Evolutionary conservation across 2,329 filamentous ascomycete species (phyloP).

Genomic region (Diaporthe sp.): DNA sequence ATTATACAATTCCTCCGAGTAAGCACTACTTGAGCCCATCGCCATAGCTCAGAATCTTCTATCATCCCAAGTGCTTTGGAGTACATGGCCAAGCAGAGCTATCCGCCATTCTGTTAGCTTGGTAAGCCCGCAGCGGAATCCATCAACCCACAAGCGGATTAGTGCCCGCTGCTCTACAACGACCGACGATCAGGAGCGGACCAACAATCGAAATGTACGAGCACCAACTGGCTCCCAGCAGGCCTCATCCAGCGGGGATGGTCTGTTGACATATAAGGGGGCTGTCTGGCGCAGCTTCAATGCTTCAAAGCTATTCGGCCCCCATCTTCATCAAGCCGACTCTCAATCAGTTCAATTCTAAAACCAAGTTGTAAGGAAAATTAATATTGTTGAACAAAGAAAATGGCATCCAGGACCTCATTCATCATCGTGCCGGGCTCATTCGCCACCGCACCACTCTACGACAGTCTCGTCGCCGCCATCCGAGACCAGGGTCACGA

Average conservation of each 20-base stretch:
- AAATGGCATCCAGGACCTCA: constrained; percentile 4
- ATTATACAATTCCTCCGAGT: neutral
- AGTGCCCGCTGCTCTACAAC: neutral
- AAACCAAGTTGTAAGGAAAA: neutral
- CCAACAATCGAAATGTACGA: neutral
- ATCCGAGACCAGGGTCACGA: constrained; percentile 33
- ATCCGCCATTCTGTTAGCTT: neutral
- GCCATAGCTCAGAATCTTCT: neutral
- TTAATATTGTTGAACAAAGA: too few relatives aligned
- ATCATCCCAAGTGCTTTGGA: neutral
- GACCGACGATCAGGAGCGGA: neutral
- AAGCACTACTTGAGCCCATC: neutral
- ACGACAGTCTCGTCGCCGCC: constrained; percentile 24
- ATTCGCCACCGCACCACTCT: constrained; percentile 28
- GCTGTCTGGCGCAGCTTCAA: too few relatives aligned
- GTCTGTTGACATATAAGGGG: neutral
- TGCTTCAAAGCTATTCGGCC: too few relatives aligned
- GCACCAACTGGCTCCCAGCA: neutral
- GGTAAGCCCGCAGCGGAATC: constrained; percentile 12
- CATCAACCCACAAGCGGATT: neutral
- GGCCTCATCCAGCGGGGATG: neutral
- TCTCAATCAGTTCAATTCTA: neutral
- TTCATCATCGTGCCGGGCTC: constrained; percentile 41
- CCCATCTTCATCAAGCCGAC: neutral
- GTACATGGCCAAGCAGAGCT: neutral